These are phyloP conservation scores for Didymella glomerata DNA, from an alignment of 2,329 filamentous ascomycete species.

Conservation along the genomic window DNA sequence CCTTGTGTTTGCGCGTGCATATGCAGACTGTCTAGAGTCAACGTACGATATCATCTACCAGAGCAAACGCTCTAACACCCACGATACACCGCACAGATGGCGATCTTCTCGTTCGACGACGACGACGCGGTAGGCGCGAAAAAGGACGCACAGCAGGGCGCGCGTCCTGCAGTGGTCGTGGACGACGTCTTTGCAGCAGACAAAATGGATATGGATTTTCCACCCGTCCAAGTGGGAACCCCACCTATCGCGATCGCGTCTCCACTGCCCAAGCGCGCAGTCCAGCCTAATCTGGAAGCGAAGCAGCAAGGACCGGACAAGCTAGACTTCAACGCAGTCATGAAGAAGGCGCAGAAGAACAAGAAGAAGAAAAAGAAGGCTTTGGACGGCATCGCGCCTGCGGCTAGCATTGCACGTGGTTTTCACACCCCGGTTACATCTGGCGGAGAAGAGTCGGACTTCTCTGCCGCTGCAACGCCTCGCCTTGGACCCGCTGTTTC, in stretches of 20 bases:
- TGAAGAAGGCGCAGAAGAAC: constrained; percentile 52
- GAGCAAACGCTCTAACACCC: constrained; percentile 20
- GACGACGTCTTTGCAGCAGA: constrained; percentile 32
- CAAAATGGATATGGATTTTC: constrained; percentile 38
- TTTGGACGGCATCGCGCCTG: constrained; percentile 42
- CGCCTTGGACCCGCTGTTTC: constrained; percentile 53
- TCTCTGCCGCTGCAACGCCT: constrained; percentile 53
- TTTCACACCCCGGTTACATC: constrained; percentile 62
- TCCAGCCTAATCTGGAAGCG: constrained; percentile 32
- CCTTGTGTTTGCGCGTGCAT: constrained; percentile 30
- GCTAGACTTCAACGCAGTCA: constrained; percentile 49
- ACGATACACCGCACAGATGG: constrained; percentile 33
- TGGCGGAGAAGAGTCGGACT: constrained; percentile 65
- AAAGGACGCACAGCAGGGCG: constrained; percentile 22
- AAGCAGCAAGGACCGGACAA: constrained; percentile 45
- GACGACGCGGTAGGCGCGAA: constrained; percentile 41
- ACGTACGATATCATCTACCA: constrained; percentile 21
- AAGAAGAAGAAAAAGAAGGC: constrained; percentile 50
- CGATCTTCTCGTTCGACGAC: constrained; percentile 48
- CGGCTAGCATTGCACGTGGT: constrained; percentile 54
- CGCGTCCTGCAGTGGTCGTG: constrained; percentile 18
- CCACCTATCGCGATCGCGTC: constrained; percentile 49
- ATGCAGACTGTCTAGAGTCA: constrained; percentile 38
- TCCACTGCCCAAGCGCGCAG: constrained; percentile 42
- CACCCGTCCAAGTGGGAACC: constrained; percentile 41